Evolutionary conservation across 169 alveolate species (phyloP), one percentile per base, ranked within the genome.

Genomic region (Plasmodium relictum): DNA sequence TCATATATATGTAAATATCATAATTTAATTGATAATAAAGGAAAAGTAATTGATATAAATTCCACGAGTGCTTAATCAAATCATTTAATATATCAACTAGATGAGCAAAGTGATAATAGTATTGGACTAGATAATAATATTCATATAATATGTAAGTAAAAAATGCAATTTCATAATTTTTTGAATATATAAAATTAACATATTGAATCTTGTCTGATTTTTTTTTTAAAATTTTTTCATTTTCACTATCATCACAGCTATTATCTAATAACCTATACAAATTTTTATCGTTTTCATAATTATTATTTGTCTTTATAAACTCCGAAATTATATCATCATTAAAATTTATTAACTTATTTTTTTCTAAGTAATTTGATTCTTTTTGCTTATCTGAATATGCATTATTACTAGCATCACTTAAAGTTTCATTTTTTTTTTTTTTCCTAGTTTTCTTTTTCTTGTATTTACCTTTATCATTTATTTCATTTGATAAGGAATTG

Each of bases 11-110:
- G 20, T 62, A 3, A 31, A 65, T 16, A 42, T 22, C 52, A 62
- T 65, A 4, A 9, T 78, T 78, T 78, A 65, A 4, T 54, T 78
- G 89, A 24, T 65, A 78, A 78, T 78, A 78, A 8, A 78, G 31
- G 24, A 78, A 78, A 16, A 63, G 44, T 63, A 24, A 8, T 8
- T 78, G 80, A n/a, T 78, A 78, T 8, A 62, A 20, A 20, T 65
- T 78, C 68, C 76, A 63, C 2, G 66, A 12, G 7, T 3, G 18
- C 12, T 20, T 50, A 2, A 78, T 45, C 18, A 65, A 65, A 26
- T 39, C 18, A n/a, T 42, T 42, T 48, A 65, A 39, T 3, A 39
- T 63, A 24, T 65, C 76, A 0, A 12, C 26, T 16, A 78, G 24
- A 22, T 6, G 9, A 45, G 63, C 70, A 58, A 26, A 24, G 0